phyloP scores from a whole-genome alignment of 208 protist species.

The Wallacemonas rigidus region DNA sequence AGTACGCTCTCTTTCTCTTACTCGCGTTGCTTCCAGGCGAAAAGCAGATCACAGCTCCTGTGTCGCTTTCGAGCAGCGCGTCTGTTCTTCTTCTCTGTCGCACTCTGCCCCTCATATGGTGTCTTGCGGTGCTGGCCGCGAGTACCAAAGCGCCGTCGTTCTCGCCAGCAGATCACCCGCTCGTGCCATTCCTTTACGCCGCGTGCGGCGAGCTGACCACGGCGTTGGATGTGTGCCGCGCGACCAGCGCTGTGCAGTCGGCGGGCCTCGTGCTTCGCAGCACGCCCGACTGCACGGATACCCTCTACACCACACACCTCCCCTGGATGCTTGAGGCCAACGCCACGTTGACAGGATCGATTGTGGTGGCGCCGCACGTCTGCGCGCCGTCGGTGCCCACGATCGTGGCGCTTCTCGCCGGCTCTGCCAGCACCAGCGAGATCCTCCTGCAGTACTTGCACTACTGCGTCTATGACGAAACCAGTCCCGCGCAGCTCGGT shows the following conservation, averaged over 20 bases:
- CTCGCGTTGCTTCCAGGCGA: conserved; percentile 18
- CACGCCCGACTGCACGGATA: background rate
- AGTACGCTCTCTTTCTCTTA: conserved; percentile 42
- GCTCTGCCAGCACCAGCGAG: background rate
- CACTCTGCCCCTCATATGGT: conserved; percentile 21
- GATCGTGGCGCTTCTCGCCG: conserved; percentile 8
- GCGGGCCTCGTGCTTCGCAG: conserved; percentile 27
- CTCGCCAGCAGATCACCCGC: background rate
- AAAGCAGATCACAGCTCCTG: conserved; percentile 9
- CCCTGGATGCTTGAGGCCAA: conserved; percentile 46
- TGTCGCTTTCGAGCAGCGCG: conserved; percentile 19
- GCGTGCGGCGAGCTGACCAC: conserved; percentile 13
- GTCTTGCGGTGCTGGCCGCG: conserved; percentile 2
- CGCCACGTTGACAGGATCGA: conserved; percentile 12
- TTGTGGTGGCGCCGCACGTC: conserved; percentile 16
- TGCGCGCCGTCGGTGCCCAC: background rate
- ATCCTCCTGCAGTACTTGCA: conserved; percentile 3
- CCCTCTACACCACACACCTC: conserved; percentile 35
- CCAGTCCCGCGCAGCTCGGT: background rate
- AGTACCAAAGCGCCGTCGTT: too few relatives aligned
- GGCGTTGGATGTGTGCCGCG: conserved; percentile 37
- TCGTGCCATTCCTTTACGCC: conserved; percentile 25
- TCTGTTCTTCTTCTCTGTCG: conserved; percentile 15
- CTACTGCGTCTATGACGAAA: conserved; percentile 9
- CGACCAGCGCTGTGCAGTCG: conserved; percentile 23